A percentile compares a stretch with the other conserved stretches of the same genome.
Evolutionary conservation across 495 filamentous ascomycete species (phyloP).

Genomic region (Cetradonia linearis): DNA sequence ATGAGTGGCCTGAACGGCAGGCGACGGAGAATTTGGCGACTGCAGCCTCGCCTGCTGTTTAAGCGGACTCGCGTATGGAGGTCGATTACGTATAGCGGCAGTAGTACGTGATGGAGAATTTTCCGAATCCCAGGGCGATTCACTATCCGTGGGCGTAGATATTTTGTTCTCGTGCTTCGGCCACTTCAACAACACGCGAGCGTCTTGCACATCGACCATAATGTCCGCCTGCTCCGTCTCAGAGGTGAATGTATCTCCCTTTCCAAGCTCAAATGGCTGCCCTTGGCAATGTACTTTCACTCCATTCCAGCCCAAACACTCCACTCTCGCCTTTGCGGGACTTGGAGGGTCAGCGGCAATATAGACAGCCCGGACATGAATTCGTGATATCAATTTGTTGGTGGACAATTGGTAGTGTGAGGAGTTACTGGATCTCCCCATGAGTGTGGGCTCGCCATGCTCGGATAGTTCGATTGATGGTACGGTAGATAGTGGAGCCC

Average conservation of each 20-base stretch:
- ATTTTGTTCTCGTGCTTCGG: conserved; percentile 54
- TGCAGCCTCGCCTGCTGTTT: conserved; percentile 48
- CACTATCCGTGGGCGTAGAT: conserved; percentile 51
- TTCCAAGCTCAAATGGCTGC: conserved; percentile 71
- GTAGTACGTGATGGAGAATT: conserved; percentile 37
- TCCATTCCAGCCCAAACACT: conserved; percentile 93
- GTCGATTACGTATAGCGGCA: conserved; percentile 13
- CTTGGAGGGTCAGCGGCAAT: conserved; percentile 54
- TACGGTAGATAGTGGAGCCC: conserved; percentile 70
- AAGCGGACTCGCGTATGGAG: conserved; percentile 52
- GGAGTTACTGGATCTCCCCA: conserved; percentile 88
- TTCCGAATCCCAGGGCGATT: conserved; percentile 56
- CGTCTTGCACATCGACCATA: conserved; percentile 91
- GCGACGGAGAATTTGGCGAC: conserved; percentile 69
- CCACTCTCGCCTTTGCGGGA: conserved; percentile 64
- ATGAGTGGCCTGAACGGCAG: conserved; percentile 34
- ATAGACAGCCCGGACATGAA: conserved; percentile 84
- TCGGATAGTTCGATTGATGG: conserved; percentile 71
- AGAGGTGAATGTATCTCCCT: conserved; percentile 82
- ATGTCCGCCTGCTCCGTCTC: conserved; percentile 84
- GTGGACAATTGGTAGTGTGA: conserved; percentile 85
- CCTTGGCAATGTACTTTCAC: conserved; percentile 88
- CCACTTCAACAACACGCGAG: conserved; percentile 82
- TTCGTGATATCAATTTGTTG: conserved; percentile 80
- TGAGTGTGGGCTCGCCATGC: conserved; percentile 68